Percentiles rank a stretch among this genome's conserved stretches.
Conservation (phyloP, 306 rosid genomes). For the Prunus mume region DNA sequence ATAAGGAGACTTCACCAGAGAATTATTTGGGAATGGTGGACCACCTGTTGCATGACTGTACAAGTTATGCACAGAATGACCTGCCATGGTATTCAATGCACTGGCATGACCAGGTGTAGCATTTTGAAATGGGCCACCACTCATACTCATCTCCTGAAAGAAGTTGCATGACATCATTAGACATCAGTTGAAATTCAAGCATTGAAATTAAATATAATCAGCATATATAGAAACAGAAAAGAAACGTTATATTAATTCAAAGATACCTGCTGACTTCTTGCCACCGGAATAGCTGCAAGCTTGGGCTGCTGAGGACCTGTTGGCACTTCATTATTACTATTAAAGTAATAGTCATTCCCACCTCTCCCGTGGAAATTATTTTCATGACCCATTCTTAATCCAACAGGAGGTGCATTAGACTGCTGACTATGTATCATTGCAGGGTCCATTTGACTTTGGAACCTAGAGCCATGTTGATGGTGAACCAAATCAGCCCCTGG, state of each 20-base stretch:
- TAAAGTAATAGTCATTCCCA: constrained; percentile 65
- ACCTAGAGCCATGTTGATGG: constrained; percentile 61
- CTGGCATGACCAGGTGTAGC: constrained; percentile 44
- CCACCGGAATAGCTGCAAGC: constrained; percentile 61
- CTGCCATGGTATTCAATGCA: constrained; percentile 58
- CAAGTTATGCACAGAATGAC: constrained; percentile 53
- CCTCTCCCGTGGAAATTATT: constrained; percentile 53
- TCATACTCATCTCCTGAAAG: constrained; percentile 65
- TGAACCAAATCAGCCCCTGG: constrained; percentile 55
- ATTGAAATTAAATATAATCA: neutral
- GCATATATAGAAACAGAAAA: neutral
- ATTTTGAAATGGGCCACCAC: constrained; percentile 60
- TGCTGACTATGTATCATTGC: constrained; percentile 64
- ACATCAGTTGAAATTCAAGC: neutral
- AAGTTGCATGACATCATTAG: constrained; percentile 16
- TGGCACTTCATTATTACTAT: constrained; percentile 59
- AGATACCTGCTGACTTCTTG: constrained; percentile 74
- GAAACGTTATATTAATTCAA: neutral
- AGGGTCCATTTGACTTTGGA: constrained; percentile 66
- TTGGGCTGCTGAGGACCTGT: constrained; percentile 65
- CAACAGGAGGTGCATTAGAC: constrained; percentile 51
- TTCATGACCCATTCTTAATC: constrained; percentile 54
- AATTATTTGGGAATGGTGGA: constrained; percentile 52
- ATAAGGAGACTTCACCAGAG: constrained; percentile 56
- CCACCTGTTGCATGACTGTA: constrained; percentile 57